Base-by-base conservation (phyloP, 164 flowering plant genomes). In the Umbellularia californica region DNA sequence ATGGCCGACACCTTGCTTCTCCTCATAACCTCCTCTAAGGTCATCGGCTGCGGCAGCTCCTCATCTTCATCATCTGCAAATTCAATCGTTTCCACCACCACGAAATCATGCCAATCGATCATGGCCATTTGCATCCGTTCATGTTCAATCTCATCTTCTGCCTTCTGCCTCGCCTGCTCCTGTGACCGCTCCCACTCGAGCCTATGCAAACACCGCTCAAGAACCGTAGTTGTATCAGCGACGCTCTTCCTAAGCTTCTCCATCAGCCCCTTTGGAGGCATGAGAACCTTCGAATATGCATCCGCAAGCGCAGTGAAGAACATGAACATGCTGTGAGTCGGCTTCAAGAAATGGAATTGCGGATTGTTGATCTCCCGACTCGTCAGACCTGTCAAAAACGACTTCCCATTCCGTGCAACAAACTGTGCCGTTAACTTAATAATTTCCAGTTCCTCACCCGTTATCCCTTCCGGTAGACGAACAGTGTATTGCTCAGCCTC, bases 71-170 rank as follows among this genome's bases (percentile, higher is more conserved):
- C 97, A 84, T 94, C 99, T 0, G 86, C 98, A 86, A 96, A 96
- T 70, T 96, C 97, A 65, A 96, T 96, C 0, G 84, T 77, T 78
- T 94, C 98, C 58, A 94, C 99, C 67, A 90, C 97, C 78, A 92
- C 99, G 87, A 96, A 96, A 84, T 96, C 98, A 85, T 96, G 99
- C 99, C 98, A 96, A 79, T 96, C 99, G 80, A 96, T 96, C 99
- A 92, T 92, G 2, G 98, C 97, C 98, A 91, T 94, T 81, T 87
- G 94, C 81, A 90, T 66, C 47, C 99, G 76, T 79, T 96, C 99
- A 80, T 90, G 97, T 84, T 96, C 98, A 69, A 91, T 88, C 83
- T 94, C 99, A 81, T 96, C 98, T 76, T 96, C 99, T 27, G 95
- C 97, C 77, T 91, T 91, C 80, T 92, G 97, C 85, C 99, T 87